A percentile compares a stretch with the other conserved stretches of the same genome.
Evolutionary conservation across 495 filamentous ascomycete species (phyloP).

Genomic region (Pyrenula aspistea): DNA sequence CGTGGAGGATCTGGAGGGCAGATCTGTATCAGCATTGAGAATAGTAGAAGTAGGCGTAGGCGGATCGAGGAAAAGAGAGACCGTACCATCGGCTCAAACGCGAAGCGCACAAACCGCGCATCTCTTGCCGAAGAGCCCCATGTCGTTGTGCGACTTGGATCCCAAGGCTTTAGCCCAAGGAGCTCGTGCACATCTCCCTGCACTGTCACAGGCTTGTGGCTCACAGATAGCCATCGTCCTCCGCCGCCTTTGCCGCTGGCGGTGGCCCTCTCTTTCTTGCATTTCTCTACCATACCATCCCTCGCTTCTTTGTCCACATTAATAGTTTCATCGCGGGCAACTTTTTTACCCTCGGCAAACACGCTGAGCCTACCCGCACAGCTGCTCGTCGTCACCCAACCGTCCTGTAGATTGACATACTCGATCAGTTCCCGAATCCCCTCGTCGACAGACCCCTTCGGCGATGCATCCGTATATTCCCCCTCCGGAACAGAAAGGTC

Average conservation of each 20-base stretch:
- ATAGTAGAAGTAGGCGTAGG: background rate
- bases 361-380: conserved; percentile 78
- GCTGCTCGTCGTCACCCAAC: conserved; percentile 81
- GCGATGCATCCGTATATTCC: conserved; percentile 65
- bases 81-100: conserved; percentile 88
- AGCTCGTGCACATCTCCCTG: conserved; percentile 13
- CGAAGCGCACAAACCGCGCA: conserved; percentile 66
- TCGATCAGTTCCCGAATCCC: conserved; percentile 63
- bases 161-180: conserved; percentile 22
- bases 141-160: conserved; percentile 12
- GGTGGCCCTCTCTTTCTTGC: conserved; percentile 20
- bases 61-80: conserved; percentile 4
- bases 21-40: background rate
- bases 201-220: conserved; percentile 56
- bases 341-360: conserved; percentile 67
- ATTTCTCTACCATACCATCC: conserved; percentile 8
- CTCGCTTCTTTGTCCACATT: background rate
- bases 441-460: conserved; percentile 74
- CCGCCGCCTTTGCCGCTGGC: conserved; percentile 55
- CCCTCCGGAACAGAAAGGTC: conserved; percentile 49
- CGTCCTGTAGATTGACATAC: conserved; percentile 59
- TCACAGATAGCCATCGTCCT: conserved; percentile 77
- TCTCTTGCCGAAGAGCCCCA: conserved; percentile 6
- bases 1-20: conserved; percentile 63
- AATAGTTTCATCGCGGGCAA: too few relatives aligned